phyloP scores from a whole-genome alignment of 139 green algal species.

The Pseudopediastrum boryanum region DNA sequence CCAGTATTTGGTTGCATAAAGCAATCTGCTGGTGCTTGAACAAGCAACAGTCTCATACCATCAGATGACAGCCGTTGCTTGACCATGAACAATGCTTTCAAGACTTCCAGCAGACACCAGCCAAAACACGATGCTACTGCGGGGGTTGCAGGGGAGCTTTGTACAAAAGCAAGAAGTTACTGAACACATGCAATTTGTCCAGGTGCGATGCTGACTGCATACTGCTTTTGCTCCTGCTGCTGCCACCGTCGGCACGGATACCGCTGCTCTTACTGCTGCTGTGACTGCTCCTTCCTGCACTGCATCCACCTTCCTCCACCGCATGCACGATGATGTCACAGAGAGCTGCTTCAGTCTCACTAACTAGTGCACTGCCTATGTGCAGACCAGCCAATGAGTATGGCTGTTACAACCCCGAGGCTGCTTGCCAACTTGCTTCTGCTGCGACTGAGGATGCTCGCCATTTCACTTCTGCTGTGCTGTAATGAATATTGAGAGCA shows the following conservation, averaged over 20 bases:
- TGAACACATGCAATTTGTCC: no score
- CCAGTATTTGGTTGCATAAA: not conserved
- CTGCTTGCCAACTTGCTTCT: no score
- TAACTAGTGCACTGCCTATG: no score
- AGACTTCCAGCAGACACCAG: no score
- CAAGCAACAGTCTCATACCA: not conserved
- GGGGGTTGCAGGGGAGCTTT: not conserved
- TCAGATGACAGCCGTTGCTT: no score
- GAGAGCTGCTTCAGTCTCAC: no score
- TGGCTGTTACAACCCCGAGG: no score
- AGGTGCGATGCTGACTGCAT: not conserved
- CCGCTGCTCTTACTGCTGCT: not conserved
- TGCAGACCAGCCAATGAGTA: no score
- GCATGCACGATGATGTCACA: no score
- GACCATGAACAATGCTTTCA: no score
- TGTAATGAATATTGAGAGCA: not conserved
- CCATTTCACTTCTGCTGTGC: not conserved
- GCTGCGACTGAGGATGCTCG: not conserved
- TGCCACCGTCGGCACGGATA: no score
- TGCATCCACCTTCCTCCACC: no score
- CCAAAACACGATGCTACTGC: not conserved
- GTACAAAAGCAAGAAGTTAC: not conserved
- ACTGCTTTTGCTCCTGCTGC: not conserved
- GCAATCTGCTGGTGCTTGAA: not conserved
- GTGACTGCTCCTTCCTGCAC: not conserved